Percentiles rank a stretch among this genome's conserved stretches.
Evolutionary conservation across 129 eudicot genomes (phyloP).

Genomic region (Flaveria sonorensis): DNA sequence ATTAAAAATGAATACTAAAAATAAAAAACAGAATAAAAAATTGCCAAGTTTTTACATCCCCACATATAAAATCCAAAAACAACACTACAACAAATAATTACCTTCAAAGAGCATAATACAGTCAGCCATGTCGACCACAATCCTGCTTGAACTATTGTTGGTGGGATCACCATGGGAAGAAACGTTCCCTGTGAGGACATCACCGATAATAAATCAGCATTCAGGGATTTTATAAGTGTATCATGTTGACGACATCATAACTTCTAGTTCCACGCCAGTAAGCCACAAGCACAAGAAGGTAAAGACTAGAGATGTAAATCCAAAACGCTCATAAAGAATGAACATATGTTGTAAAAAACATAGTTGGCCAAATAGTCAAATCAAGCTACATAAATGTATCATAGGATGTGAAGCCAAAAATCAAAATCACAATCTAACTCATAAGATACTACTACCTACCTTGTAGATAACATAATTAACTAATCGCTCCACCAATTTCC

Average conservation of each 20-base stretch:
- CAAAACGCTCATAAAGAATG: conserved; percentile 1
- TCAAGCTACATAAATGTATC: not conserved
- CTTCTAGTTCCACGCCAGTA: conserved; percentile 5
- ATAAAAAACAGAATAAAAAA: too few relatives aligned
- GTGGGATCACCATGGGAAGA: conserved; percentile 85
- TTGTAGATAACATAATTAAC: conserved; percentile 73
- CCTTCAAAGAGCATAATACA: conserved; percentile 84
- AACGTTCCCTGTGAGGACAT: conserved; percentile 73
- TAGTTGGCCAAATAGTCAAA: conserved; percentile 17
- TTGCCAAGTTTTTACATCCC: conserved; percentile 4
- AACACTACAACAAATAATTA: conserved; percentile 19
- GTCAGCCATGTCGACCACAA: conserved; percentile 84
- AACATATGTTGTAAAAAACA: not conserved
- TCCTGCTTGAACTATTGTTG: conserved; percentile 69
- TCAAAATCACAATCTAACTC: not conserved
- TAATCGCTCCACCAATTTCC: conserved; percentile 69
- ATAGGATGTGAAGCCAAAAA: conserved; percentile 11
- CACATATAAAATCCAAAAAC: conserved; percentile 20
- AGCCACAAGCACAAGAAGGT: conserved; percentile 11
- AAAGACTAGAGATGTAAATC: conserved; percentile 7
- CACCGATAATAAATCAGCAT: conserved; percentile 15
- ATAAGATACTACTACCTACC: conserved; percentile 41
- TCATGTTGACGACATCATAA: not conserved
- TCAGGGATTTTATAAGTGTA: conserved; percentile 5
- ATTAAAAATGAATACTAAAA: not conserved